Conservation (phyloP, 768 basidiomycete genomes). For the Boletus subcaerulescens region DNA sequence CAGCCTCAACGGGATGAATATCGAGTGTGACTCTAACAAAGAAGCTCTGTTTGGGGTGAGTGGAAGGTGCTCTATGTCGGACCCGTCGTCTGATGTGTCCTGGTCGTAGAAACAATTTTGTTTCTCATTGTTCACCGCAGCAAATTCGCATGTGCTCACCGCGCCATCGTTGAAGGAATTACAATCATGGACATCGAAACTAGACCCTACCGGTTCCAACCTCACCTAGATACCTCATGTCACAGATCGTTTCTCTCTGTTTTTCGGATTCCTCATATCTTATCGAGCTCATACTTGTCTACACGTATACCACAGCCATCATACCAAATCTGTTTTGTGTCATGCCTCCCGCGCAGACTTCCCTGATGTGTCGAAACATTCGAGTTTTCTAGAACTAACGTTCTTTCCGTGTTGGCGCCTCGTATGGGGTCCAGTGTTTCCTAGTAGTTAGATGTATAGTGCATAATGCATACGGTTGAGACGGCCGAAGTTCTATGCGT, state of each 20-base stretch:
- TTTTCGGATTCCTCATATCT: slow-evolving; percentile 11
- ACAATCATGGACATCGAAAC: slow-evolving; percentile 77
- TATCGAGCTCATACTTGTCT: slow-evolving; percentile 20
- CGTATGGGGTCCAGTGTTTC: background rate
- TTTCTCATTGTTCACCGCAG: slow-evolving; percentile 88
- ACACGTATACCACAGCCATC: slow-evolving; percentile 29
- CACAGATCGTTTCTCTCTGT: background rate
- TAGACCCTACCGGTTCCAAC: slow-evolving; percentile 76
- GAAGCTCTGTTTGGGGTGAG: slow-evolving; percentile 83
- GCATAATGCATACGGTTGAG: background rate
- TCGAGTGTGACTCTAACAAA: slow-evolving; percentile 84
- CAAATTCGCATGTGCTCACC: slow-evolving; percentile 87
- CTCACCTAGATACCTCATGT: slow-evolving; percentile 33
- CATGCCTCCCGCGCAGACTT: background rate
- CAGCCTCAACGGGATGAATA: slow-evolving; percentile 78
- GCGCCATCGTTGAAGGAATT: slow-evolving; percentile 81
- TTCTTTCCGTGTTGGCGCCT: background rate
- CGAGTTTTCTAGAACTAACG: background rate
- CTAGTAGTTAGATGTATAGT: background rate
- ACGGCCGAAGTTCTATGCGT: background rate
- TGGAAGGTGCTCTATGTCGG: background rate
- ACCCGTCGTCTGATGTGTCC: slow-evolving; percentile 2
- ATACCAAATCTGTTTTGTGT: slow-evolving; percentile 13
- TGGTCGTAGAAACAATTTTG: slow-evolving; percentile 68
- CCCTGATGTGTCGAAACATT: slow-evolving; percentile 1